Evolutionary conservation across 1,284 basidiomycete genomes (phyloP).

Genomic region (Ceraceosorus bombacis): DNA sequence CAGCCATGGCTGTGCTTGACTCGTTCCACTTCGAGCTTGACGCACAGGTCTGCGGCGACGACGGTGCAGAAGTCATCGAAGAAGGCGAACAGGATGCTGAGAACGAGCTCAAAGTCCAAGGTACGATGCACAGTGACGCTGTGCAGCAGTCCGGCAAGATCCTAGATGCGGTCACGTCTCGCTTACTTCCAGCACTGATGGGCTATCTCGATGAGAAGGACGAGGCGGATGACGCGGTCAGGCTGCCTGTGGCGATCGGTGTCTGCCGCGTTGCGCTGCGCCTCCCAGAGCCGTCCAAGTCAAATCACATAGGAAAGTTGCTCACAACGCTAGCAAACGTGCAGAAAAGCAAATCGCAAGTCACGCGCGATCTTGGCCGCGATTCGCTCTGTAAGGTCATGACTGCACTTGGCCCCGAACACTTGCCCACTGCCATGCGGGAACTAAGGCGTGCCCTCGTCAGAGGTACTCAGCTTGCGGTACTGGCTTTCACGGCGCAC

Average conservation of each 20-base stretch:
- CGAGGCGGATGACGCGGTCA: slow-evolving; percentile 65
- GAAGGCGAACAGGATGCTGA: slow-evolving; percentile 5
- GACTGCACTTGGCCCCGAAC: slow-evolving; percentile 64
- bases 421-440: slow-evolving; percentile 66
- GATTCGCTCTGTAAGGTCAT: slow-evolving; percentile 79
- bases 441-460: slow-evolving; percentile 75
- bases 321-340: slow-evolving; percentile 79
- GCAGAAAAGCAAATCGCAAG: slow-evolving; percentile 83
- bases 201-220: slow-evolving; percentile 58
- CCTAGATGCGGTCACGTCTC: slow-evolving; percentile 64
- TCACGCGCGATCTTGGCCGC: slow-evolving; percentile 79
- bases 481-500: slow-evolving; percentile 78
- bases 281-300: slow-evolving; percentile 59
- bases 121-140: not conserved
- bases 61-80: slow-evolving; percentile 35
- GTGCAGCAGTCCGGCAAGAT: slow-evolving; percentile 51
- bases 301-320: slow-evolving; percentile 64
- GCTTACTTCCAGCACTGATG: slow-evolving; percentile 44
- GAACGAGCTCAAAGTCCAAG: slow-evolving; percentile 5
- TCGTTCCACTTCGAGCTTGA: slow-evolving; percentile 71
- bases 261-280: slow-evolving; percentile 76
- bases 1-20: slow-evolving; percentile 77
- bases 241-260: slow-evolving; percentile 70
- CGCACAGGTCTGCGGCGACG: slow-evolving; percentile 51
- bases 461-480: slow-evolving; percentile 88